These are phyloP conservation scores for Salicornia ramosissima DNA, from an alignment of 148 eudicot species.

Conservation along the genomic window DNA sequence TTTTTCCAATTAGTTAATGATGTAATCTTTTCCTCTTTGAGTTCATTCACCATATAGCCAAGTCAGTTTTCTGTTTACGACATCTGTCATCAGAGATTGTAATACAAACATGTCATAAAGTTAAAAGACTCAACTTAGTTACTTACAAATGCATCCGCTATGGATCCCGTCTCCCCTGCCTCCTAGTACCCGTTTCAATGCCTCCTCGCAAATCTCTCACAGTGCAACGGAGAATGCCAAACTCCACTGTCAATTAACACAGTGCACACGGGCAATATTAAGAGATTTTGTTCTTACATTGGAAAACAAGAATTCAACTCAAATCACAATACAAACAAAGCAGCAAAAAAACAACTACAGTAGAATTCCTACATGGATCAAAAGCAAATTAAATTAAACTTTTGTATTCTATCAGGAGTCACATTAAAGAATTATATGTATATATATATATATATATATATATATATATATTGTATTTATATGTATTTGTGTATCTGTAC, in stretches of 20 bases:
- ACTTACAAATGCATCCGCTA: conserved; percentile 95
- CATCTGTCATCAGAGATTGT: not conserved
- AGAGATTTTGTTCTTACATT: not conserved
- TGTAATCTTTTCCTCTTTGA: no score
- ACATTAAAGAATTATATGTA: conserved; percentile 90
- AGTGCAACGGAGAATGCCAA: conserved; percentile 88
- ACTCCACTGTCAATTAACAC: conserved; percentile 80
- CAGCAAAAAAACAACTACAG: not conserved
- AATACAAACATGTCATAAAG: not conserved
- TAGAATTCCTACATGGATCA: conserved; percentile 70
- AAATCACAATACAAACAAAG: not conserved
- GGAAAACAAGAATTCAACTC: not conserved
- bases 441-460: no score
- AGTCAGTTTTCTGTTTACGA: not conserved
- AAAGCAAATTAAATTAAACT: conserved; percentile 75
- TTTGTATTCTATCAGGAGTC: conserved; percentile 64
- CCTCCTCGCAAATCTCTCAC: conserved; percentile 64
- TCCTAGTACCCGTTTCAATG: conserved; percentile 70
- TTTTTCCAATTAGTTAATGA: no score
- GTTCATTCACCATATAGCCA: no score
- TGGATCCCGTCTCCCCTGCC: conserved; percentile 75
- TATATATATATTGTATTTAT: no score
- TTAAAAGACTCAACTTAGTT: conserved; percentile 35
- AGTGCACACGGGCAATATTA: not conserved
- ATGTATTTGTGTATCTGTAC: no score